phyloP scores from a whole-genome alignment of 352 stramenopile genomes.

The Phytophthora pluvialis region DNA sequence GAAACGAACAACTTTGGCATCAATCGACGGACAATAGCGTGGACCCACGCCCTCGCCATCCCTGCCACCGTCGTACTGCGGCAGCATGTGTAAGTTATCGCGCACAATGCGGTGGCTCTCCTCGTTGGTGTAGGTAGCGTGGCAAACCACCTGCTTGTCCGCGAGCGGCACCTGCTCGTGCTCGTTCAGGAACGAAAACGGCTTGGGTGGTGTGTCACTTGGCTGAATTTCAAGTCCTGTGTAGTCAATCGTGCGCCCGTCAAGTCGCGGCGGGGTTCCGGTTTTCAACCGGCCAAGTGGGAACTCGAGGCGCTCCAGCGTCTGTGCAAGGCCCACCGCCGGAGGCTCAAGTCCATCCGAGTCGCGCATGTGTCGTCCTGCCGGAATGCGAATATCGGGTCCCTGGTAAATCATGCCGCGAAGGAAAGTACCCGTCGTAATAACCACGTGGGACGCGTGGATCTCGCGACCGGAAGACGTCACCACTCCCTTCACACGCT shows the following conservation, averaged over 20 bases:
- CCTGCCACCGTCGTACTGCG: conserved; percentile 89
- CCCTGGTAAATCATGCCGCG: conserved; percentile 97
- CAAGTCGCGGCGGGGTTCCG: conserved; percentile 96
- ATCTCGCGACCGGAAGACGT: conserved; percentile 65
- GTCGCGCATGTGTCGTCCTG: conserved; percentile 92
- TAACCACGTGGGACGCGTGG: conserved; percentile 81
- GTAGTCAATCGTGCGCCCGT: conserved; percentile 96
- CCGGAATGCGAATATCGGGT: conserved; percentile 89
- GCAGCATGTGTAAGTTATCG: conserved; percentile 94
- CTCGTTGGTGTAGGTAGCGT: conserved; percentile 97
- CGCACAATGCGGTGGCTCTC: conserved; percentile 95
- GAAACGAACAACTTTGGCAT: conserved; percentile 94
- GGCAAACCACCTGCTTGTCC: conserved; percentile 91
- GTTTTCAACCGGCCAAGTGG: conserved; percentile 96
- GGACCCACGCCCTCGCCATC: conserved; percentile 76
- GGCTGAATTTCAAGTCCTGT: conserved; percentile 91
- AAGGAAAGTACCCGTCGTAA: conserved; percentile 99
- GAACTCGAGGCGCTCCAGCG: conserved; percentile 93
- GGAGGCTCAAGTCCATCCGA: conserved; percentile 93
- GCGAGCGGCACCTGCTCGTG: conserved; percentile 59
- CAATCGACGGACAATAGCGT: conserved; percentile 98
- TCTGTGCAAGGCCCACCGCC: conserved; percentile 94
- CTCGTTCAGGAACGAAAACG: conserved; percentile 97
- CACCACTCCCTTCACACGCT: conserved; percentile 72
- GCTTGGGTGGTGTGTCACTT: conserved; percentile 89